Evolutionary conservation across 2,329 filamentous ascomycete species (phyloP).

Genomic region (Paecilomyces sp.): DNA sequence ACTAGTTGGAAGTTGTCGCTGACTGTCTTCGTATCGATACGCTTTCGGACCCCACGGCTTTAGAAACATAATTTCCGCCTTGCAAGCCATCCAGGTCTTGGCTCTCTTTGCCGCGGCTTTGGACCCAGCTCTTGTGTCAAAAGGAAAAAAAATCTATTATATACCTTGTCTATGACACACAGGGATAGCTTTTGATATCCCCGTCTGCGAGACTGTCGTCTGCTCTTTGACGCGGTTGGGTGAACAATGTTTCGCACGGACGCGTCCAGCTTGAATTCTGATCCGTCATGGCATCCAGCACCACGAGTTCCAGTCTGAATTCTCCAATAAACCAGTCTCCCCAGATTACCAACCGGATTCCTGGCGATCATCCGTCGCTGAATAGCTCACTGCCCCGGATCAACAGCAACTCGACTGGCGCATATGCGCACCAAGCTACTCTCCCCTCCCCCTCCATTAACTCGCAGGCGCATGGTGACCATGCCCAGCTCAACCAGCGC

Average conservation of each 20-base stretch:
- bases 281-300: neutral
- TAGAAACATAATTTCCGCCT: neutral
- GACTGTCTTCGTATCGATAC: neutral
- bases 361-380: neutral
- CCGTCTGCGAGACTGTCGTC: neutral
- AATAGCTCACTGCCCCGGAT: neutral
- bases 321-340: neutral
- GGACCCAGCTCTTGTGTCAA: neutral
- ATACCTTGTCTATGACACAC: neutral
- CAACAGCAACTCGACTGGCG: neutral
- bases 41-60: neutral
- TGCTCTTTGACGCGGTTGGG: neutral
- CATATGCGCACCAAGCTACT: neutral
- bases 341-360: neutral
- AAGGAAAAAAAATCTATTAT: neutral
- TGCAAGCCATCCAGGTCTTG: neutral
- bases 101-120: neutral
- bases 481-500: conserved; percentile 24
- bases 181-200: neutral
- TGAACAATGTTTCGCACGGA: neutral
- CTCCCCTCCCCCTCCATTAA: neutral
- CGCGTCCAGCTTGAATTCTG: neutral
- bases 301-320: neutral
- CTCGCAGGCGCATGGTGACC: neutral
- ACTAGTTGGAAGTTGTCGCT: neutral